Percentiles rank a stretch among this genome's conserved stretches.
Conservation (phyloP, 1,284 basidiomycete species). For the Trametes polyzona region DNA sequence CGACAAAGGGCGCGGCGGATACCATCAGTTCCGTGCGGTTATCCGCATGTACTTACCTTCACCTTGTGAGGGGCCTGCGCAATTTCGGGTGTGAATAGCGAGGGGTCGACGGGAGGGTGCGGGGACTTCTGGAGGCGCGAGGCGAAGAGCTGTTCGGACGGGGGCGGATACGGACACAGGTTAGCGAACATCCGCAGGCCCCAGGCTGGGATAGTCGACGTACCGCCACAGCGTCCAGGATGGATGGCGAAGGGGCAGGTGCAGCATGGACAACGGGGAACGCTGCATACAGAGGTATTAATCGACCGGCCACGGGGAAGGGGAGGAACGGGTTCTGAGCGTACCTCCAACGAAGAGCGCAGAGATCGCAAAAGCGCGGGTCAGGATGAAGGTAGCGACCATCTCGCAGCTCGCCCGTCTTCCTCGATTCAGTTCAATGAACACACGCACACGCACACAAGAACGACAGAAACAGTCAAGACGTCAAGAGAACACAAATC, state of each 20-base stretch:
- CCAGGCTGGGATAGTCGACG: not conserved
- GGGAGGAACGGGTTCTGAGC: not conserved
- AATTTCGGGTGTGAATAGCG: not conserved
- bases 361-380: constrained; percentile 21
- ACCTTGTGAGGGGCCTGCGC: not conserved
- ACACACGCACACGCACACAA: too few relatives aligned
- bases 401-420: not conserved
- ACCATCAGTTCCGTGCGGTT: not conserved
- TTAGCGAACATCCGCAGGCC: not conserved
- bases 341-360: constrained; percentile 19
- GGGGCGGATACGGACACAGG: not conserved
- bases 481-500: too few relatives aligned
- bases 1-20: not conserved
- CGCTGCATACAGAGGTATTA: not conserved
- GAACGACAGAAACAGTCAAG: not conserved
- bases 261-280: constrained; percentile 11
- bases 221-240: constrained; percentile 35
- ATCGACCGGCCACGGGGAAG: not conserved
- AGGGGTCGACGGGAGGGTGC: not conserved
- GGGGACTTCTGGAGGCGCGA: not conserved
- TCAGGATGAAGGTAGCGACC: constrained; percentile 12
- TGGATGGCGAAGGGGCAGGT: constrained; percentile 22
- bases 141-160: not conserved
- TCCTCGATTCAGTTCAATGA: not conserved
- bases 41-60: not conserved